Base-by-base conservation (phyloP, 352 stramenopile species). In the Phytophthora sp. region DNA sequence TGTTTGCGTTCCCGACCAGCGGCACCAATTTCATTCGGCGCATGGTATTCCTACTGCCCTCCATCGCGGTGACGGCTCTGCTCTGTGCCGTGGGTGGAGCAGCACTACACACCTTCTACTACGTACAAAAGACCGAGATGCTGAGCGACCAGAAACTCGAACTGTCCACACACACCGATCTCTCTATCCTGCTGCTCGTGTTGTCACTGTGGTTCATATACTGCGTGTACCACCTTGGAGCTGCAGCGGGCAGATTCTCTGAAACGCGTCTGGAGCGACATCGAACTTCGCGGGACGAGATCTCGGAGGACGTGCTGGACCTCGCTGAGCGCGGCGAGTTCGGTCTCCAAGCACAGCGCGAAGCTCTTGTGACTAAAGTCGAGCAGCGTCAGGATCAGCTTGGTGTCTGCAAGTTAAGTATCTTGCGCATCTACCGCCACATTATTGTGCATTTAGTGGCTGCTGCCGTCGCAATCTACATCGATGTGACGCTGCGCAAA, bases 321-420 rank as follows among this genome's bases (percentile, higher is more conserved):
- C 75, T 88, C 15, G 82, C 82, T 0, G 79, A 91, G 23, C 67
- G 77, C 10, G 82, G 82, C 6, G 79, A 91, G 45, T 89, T 91
- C 30, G 79, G 82, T 0, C 67, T 91, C 5, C 80, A 87, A 66
- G 82, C 79, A n/a, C 85, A 88, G 39, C 67, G 57, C 8, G 82
- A 88, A 54, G 79, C 79, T 27, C 58, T 87, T 18, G 73, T 71
- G 42, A 77, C 71, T 1, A 78, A 82, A 10, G 78, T 91, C 18
- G 82, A 88, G 62, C 76, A 77, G 27, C 69, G 74, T 13, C 82
- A 89, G 27, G 66, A 77, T 6, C 62, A 91, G 26, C 59, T 89
- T 4, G 82, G 82, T 0, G 48, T 89, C 13, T 86, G 66, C 42
- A 84, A 80, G 54, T 52, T 91, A 15, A 83, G 55, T 21, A 65